Base-by-base conservation (phyloP, 2,329 filamentous ascomycete genomes). In the Drechmeria coniospora region DNA sequence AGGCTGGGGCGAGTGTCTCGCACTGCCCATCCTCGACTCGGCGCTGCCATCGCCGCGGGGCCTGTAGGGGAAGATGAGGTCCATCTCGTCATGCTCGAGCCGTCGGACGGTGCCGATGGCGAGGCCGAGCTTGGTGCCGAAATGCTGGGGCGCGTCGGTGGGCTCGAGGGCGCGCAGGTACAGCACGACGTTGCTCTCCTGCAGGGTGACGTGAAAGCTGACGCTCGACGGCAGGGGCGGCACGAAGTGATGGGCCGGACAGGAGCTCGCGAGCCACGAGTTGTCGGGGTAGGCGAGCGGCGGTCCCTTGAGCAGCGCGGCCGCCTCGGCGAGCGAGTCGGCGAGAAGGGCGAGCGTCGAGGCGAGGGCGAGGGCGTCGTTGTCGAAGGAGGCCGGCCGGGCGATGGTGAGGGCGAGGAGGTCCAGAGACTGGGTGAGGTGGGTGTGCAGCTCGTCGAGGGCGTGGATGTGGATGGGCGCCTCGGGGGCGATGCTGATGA, bases 401-500 rank as follows among this genome's bases (percentile, higher is more conserved):
- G 74, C 77, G 16, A 78, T 66, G 24, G 78, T 82, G 11, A 92
- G 68, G 41, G 78, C 71, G 27, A 93, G 74, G 25, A 92, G 72
- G 50, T 92, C 82, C 36, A 94, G 69, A 32, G 81, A 77, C 43
- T 82, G 71, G 34, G 79, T 87, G 39, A 95, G 75, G 22, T 84
- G 63, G n/a, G 73, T 71, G 36, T 82, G 71, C 9, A 90, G 68
- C 8, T 68, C 58, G 13, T 74, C 72, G 28, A 94, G 66, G 33
- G 84, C 74, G 11, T 69, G 63, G 27, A 95, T 65, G 39, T 64
- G 61, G 39, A 75, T 60, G 12, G 60, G 59, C 30, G 62, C 53
- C 23, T 54, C 40, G 15, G 59, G 53, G 32, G 68, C 53, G 35
- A 72, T 52, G 32, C 53, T 49, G 11, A 73, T 44, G 9, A 59